Conservation (phyloP, 2,329 filamentous ascomycete genomes). For the Nemania diffusa region DNA sequence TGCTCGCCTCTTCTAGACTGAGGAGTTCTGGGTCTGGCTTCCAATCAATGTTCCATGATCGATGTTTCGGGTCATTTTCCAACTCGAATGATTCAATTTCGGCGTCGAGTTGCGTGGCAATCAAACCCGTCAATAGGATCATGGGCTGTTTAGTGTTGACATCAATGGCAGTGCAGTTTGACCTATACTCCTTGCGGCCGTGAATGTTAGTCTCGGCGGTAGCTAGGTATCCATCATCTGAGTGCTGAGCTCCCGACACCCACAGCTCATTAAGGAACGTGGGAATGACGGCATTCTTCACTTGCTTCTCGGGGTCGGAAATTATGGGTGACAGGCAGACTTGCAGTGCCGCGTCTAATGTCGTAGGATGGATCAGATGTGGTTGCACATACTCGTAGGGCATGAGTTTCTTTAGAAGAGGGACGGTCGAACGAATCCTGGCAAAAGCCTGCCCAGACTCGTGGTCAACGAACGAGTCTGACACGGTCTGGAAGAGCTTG, state of each 20-base stretch:
- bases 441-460: slow-evolving; percentile 15
- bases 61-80: slow-evolving; percentile 2
- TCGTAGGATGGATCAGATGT: slow-evolving; percentile 35
- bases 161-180: slow-evolving; percentile 17
- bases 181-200: slow-evolving; percentile 17
- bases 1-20: slow-evolving; percentile 15
- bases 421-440: slow-evolving; percentile 23
- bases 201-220: slow-evolving; percentile 1
- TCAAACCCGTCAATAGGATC: slow-evolving; percentile 19
- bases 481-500: slow-evolving; percentile 30
- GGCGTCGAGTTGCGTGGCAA: slow-evolving; percentile 12
- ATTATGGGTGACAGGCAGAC: slow-evolving; percentile 22
- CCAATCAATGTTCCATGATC: slow-evolving; percentile 27
- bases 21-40: slow-evolving; percentile 27
- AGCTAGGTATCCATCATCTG: background rate
- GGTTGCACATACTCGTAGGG: slow-evolving; percentile 25
- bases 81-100: background rate
- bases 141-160: slow-evolving; percentile 1
- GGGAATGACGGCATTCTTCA: slow-evolving; percentile 13
- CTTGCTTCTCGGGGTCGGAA: slow-evolving; percentile 1
- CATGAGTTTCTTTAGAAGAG: slow-evolving; percentile 20
- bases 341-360: slow-evolving; percentile 33
- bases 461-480: slow-evolving; percentile 10
- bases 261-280: slow-evolving; percentile 19
- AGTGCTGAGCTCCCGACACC: slow-evolving; percentile 7